phyloP scores from a whole-genome alignment of 2,329 filamentous ascomycete genomes.

The Grosmannia serpens region DNA sequence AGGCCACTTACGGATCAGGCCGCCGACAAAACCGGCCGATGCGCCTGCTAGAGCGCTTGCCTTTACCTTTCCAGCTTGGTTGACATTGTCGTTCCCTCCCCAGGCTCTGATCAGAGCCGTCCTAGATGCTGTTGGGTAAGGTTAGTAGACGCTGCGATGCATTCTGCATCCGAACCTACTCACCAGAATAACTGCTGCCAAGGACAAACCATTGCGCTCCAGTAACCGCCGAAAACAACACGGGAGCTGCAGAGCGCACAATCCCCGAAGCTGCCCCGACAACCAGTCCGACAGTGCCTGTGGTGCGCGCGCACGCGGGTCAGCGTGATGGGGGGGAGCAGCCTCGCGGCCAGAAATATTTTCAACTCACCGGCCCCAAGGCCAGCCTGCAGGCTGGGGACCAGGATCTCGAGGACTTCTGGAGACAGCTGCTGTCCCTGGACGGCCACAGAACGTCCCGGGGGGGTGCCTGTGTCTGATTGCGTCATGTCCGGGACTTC shows the following conservation, averaged over 20 bases:
- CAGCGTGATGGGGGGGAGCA: background rate
- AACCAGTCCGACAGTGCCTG: conserved; percentile 50
- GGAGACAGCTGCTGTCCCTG: conserved; percentile 24
- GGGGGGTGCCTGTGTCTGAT: background rate
- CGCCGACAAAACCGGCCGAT: conserved; percentile 52
- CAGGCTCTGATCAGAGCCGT: conserved; percentile 33
- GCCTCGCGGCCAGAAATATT: background rate
- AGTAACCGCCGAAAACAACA: conserved; percentile 59
- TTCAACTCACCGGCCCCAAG: conserved; percentile 41
- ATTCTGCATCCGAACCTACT: conserved; percentile 4
- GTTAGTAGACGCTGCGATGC: background rate
- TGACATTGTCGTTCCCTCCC: conserved; percentile 40
- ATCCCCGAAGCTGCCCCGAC: conserved; percentile 62
- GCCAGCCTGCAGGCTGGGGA: conserved; percentile 46
- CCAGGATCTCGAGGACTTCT: conserved; percentile 32
- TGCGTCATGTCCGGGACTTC: background rate
- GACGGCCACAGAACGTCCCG: conserved; percentile 1
- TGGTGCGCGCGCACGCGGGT: background rate
- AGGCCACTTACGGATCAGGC: conserved; percentile 35
- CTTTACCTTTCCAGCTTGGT: conserved; percentile 46
- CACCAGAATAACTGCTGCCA: conserved; percentile 68
- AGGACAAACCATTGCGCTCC: conserved; percentile 74
- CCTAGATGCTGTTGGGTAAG: conserved; percentile 31
- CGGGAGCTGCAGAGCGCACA: conserved; percentile 52
- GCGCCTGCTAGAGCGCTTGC: conserved; percentile 62